Percentiles rank a stretch among this genome's conserved stretches.
phyloP scores from a whole-genome alignment of 2,329 filamentous ascomycete genomes.

The Thelonectria olida region DNA sequence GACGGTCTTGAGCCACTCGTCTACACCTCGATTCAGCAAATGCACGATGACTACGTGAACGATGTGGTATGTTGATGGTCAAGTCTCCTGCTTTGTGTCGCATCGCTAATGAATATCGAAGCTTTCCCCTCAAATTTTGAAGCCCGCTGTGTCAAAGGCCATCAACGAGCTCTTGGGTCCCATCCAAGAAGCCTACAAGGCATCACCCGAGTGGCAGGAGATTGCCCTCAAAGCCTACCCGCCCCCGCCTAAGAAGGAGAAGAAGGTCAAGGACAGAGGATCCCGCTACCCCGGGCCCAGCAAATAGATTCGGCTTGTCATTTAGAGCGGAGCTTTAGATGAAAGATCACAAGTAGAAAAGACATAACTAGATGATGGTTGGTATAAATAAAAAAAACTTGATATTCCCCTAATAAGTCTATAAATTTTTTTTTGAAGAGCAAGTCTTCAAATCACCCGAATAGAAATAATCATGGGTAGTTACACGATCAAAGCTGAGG shows the following conservation, averaged over 20 bases:
- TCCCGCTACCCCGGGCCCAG: slow-evolving; percentile 66
- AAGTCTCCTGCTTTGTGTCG: accelerated
- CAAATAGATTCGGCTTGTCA: slow-evolving; percentile 1
- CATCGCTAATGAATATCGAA: slow-evolving; percentile 22
- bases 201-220: slow-evolving; percentile 79
- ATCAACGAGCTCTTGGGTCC: slow-evolving; percentile 79
- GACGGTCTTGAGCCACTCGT: slow-evolving; percentile 77
- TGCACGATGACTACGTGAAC: slow-evolving; percentile 82
- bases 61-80: slow-evolving; percentile 70
- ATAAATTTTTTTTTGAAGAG: no score
- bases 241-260: slow-evolving; percentile 64
- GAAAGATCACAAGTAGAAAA: slow-evolving; percentile 5
- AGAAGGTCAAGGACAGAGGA: slow-evolving; percentile 82
- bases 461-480: no score
- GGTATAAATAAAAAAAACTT: background rate
- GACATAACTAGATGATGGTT: background rate
- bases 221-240: slow-evolving; percentile 82
- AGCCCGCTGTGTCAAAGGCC: slow-evolving; percentile 81
- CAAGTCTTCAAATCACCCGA: no score
- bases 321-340: slow-evolving; percentile 25
- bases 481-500: no score
- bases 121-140: slow-evolving; percentile 86
- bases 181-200: slow-evolving; percentile 78
- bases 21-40: slow-evolving; percentile 78
- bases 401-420: background rate